Evolutionary conservation across 371 early-diverging fungal genomes (phyloP).

Genomic region (Mucor piriformis): DNA sequence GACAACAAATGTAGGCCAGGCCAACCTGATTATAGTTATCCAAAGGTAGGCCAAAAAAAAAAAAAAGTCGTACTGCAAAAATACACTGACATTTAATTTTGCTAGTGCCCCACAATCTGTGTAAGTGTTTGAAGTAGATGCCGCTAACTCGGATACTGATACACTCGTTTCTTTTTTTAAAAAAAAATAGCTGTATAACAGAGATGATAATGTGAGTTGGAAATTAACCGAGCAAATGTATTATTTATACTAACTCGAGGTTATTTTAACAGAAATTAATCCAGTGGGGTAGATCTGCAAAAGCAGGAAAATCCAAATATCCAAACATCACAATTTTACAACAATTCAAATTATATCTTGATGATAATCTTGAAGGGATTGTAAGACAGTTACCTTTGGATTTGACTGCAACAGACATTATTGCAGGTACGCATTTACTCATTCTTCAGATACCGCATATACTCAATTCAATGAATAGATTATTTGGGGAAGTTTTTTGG

Average conservation of each 20-base stretch:
- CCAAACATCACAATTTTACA: slow-evolving; percentile 35
- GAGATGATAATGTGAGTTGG: slow-evolving; percentile 28
- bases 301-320: slow-evolving; percentile 27
- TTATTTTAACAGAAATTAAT: slow-evolving; percentile 28
- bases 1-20: slow-evolving; percentile 36
- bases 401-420: slow-evolving; percentile 47
- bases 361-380: slow-evolving; percentile 47
- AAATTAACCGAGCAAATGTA: not conserved
- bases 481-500: slow-evolving; percentile 55
- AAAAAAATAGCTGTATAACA: slow-evolving; percentile 43
- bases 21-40: slow-evolving; percentile 42
- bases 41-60: slow-evolving; percentile 34
- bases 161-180: not conserved
- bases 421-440: slow-evolving; percentile 35
- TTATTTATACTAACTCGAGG: not conserved
- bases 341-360: slow-evolving; percentile 59
- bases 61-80: not conserved
- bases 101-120: slow-evolving; percentile 46
- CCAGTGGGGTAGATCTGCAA: slow-evolving; percentile 49
- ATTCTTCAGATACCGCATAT: not conserved
- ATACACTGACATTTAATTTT: not conserved
- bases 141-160: not conserved
- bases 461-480: slow-evolving; percentile 24
- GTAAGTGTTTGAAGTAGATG: slow-evolving; percentile 26
- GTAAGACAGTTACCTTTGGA: slow-evolving; percentile 51